Evolutionary conservation across 2,329 filamentous ascomycete species (phyloP), one percentile per base, ranked within the genome.

Genomic region (Fusarium udum): DNA sequence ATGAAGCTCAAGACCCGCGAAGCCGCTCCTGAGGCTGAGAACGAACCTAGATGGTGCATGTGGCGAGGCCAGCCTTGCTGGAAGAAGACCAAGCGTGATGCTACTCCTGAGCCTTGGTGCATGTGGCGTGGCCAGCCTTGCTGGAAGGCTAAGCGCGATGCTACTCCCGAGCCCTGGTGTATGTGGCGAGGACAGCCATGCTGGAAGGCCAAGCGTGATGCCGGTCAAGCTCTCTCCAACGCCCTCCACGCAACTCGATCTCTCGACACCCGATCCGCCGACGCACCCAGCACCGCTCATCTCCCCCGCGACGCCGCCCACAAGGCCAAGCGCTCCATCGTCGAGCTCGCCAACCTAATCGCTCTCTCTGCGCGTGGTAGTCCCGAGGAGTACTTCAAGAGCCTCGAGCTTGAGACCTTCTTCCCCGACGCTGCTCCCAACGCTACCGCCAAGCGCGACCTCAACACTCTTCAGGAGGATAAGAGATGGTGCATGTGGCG

Each of bases 171-270:
- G 46, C 70, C 75, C 32, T 80, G 79, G 72, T 86, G 85, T 76
- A 72, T 80, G 69, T 77, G 79, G 42, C 79, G 78, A 36, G 84
- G 85, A 39, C 79, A 83, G 65, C 74, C 79, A n/a, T 86, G 85
- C 81, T 79, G 78, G 76, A 83, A 84, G 73, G 80, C 79, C 61
- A 84, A 83, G 78, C 82, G 82, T 56, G 82, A 82, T 28, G 83
- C 82, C 39, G 82, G 83, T 11, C 48, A 56, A 55, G 82, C 82
- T 34, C 77, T 83, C 59, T 77, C 80, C 53, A 72, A 75, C 24
- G 77, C 81, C 69, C 71, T 80, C 45, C 67, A 59, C 36, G 64
- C 77, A 28, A 73, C 73, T 28, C 77, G 75, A 28, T 64, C 71
- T 28, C 64, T 82, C 48, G 52, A 75, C 40, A 68, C 77, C 34